These are phyloP conservation scores for Musa schizocarpa DNA, from an alignment of 176 grass and related monocot genomes.

Conservation along the genomic window DNA sequence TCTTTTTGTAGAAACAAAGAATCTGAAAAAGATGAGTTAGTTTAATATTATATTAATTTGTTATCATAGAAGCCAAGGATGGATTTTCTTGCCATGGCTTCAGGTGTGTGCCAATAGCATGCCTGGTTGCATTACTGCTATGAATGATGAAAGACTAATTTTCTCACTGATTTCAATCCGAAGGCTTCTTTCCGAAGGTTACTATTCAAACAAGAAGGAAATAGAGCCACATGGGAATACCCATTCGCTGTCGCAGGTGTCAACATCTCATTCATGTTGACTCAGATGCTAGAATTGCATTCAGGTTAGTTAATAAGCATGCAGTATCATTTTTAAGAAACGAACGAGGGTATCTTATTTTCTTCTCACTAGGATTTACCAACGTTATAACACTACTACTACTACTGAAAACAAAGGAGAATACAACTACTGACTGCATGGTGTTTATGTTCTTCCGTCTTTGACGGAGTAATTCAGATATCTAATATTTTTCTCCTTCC, in stretches of 20 bases:
- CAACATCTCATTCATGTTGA: conserved; percentile 94
- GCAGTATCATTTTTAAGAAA: background rate
- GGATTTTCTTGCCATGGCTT: no score
- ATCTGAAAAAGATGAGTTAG: background rate
- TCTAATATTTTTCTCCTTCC: background rate
- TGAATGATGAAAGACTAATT: background rate
- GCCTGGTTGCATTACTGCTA: background rate
- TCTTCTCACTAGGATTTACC: no score
- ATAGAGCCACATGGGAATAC: conserved; percentile 75
- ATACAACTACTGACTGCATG: no score
- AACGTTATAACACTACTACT: background rate
- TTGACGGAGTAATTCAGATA: background rate
- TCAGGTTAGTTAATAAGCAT: conserved; percentile 33
- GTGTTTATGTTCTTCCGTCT: background rate
- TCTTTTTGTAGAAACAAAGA: background rate
- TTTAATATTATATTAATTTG: no score
- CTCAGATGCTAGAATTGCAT: conserved; percentile 96
- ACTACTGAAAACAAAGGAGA: conserved; percentile 24
- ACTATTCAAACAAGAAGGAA: conserved; percentile 64
- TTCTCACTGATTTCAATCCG: background rate
- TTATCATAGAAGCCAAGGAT: background rate
- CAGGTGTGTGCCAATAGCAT: background rate
- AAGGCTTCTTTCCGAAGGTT: conserved; percentile 68
- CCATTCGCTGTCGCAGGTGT: conserved; percentile 91
- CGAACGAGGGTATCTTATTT: no score